Base-by-base conservation (phyloP, 192 early-diverging fungal genomes). In the Coemansia sp. region DNA sequence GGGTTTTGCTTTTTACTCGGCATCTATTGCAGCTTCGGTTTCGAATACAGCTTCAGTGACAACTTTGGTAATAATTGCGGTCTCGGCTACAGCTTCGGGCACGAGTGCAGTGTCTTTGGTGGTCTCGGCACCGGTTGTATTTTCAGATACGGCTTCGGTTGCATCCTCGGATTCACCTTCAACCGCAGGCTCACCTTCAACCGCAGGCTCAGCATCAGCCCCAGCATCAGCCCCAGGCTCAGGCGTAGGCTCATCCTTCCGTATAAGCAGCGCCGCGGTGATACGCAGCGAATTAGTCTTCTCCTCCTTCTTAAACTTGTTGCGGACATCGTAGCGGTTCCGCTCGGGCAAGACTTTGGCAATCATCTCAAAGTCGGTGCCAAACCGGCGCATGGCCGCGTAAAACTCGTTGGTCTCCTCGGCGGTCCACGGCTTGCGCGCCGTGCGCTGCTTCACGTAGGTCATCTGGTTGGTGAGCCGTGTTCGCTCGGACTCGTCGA, bases 271-370 rank as follows among this genome's bases (percentile, higher is more conserved):
- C 5, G 66, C 60, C 8, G 53, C 60, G 5, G 76, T 79, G 43
- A 79, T 68, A 21, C 71, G 58, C 31, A 43, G 24, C 7, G 38
- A 29, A 22, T 66, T 52, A 9, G n/a, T 35, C 42, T 23, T 60
- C 27, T 82, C 80, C 51, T 82, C 80, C 6, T 46, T 45, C 32
- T 66, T 68, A 61, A 82, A 82, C 67, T 82, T 82, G 60, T 73
- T 77, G 49, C 59, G 56, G 22, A 77, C 53, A 19, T 82, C 69
- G 40, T 73, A 71, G 27, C 80, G 66, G 40, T 61, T 70, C 40
- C 80, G 66, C 12, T 49, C 45, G 4, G 66, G 60, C 52, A 81
- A 59, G 18, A 29, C 64, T 3, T 52, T 43, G 9, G 80, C 42
- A n/a, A 77, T 61, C 67, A 77, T 77, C 33, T 77, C 58, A 64